A percentile compares a stretch with the other conserved stretches of the same genome.
Evolutionary conservation across 2,329 filamentous ascomycete genomes (phyloP).

Genomic region (Magnaporthiopsis poae): DNA sequence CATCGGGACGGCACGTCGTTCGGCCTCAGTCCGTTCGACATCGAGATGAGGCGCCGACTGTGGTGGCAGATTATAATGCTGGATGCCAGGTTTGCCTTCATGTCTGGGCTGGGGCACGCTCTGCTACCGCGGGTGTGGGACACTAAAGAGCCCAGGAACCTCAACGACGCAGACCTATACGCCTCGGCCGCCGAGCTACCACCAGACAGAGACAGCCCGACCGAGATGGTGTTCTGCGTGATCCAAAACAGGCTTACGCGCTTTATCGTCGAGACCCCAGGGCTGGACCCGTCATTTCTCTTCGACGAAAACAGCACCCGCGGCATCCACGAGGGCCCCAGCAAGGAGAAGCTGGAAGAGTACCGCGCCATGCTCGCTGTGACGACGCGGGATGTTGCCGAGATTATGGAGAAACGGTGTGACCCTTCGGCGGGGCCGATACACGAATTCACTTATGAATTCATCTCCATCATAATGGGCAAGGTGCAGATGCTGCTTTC

Average conservation of each 20-base stretch:
- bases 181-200: constrained; percentile 42
- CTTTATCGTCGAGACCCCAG: constrained; percentile 38
- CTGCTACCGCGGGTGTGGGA: constrained; percentile 44
- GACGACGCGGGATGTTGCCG: constrained; percentile 32
- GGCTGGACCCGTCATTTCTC: constrained; percentile 40
- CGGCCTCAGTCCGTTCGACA: constrained; percentile 51
- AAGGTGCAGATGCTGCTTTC: constrained; percentile 40
- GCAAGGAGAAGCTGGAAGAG: constrained; percentile 26
- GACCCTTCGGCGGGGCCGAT: constrained; percentile 42
- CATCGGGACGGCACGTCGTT: constrained; percentile 51
- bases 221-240: constrained; percentile 51
- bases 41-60: constrained; percentile 56
- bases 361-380: constrained; percentile 32
- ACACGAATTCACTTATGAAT: constrained; percentile 39
- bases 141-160: constrained; percentile 45
- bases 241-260: constrained; percentile 40
- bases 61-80: constrained; percentile 57
- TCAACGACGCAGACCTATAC: constrained; percentile 50
- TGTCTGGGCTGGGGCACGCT: constrained; percentile 47
- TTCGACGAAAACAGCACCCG: constrained; percentile 29
- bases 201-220: constrained; percentile 44
- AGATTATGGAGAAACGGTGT: constrained; percentile 39
- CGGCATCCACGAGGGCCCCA: constrained; percentile 18
- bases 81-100: constrained; percentile 46
- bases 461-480: constrained; percentile 37